Conservation (phyloP, 1,284 basidiomycete genomes). For the Puccinia triticina region DNA sequence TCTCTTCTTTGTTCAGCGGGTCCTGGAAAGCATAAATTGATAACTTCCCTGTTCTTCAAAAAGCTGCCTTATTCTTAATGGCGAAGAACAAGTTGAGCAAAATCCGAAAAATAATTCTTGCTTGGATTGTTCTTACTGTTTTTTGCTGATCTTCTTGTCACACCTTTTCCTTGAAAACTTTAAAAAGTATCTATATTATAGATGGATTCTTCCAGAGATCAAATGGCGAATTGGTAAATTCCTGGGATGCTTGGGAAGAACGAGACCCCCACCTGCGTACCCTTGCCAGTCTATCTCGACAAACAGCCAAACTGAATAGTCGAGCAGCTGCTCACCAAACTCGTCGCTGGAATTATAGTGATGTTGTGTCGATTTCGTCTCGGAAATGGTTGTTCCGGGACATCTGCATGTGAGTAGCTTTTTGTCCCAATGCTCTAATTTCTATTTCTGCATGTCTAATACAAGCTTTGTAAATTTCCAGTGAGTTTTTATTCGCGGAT, state of each 20-base stretch:
- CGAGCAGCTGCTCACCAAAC: conserved; percentile 28
- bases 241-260: conserved; percentile 77
- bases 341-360: conserved; percentile 72
- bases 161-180: conserved; percentile 16
- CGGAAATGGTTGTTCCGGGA: conserved; percentile 85
- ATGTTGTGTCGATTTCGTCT: conserved; percentile 76
- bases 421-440: background rate
- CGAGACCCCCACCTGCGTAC: conserved; percentile 55
- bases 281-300: conserved; percentile 78
- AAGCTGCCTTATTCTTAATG: conserved; percentile 36
- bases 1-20: conserved; percentile 18
- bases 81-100: conserved; percentile 50
- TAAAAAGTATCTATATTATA: conserved; percentile 77
- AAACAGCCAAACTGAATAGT: conserved; percentile 73
- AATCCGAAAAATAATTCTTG: conserved; percentile 72
- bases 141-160: background rate
- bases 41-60: background rate
- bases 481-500: conserved; percentile 75
- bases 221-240: conserved; percentile 85
- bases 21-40: background rate
- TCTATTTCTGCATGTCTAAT: conserved; percentile 69
- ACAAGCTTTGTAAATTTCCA: conserved; percentile 84
- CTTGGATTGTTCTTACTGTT: conserved; percentile 78
- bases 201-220: conserved; percentile 88
- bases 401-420: conserved; percentile 65